phyloP scores from a whole-genome alignment of 148 eudicot genomes.

The Amaranthus hypochondriacus region DNA sequence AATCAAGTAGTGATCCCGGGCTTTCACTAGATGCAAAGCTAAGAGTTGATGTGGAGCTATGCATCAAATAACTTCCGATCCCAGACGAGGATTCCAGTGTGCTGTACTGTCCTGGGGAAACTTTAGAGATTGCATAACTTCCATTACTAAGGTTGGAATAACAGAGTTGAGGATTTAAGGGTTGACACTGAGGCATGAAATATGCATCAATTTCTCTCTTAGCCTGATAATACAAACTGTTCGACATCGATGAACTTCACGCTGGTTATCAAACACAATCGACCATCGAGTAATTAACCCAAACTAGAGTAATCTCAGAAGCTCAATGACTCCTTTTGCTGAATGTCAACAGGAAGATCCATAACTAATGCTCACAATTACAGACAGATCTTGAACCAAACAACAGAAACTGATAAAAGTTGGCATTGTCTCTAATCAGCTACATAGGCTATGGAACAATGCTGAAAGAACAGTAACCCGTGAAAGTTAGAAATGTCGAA shows the following conservation, averaged over 20 bases:
- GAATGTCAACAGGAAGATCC: constrained; percentile 1
- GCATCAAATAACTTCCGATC: constrained; percentile 22
- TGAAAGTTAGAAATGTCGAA: not conserved
- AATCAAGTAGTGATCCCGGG: constrained; percentile 33
- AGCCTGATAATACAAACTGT: constrained; percentile 38
- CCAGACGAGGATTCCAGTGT: constrained; percentile 47
- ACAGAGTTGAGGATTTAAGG: constrained; percentile 27
- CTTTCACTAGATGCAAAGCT: constrained; percentile 34
- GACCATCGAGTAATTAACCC: not conserved
- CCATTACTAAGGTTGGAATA: constrained; percentile 24
- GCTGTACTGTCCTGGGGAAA: constrained; percentile 24
- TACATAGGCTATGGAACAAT: not conserved
- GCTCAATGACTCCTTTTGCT: not conserved
- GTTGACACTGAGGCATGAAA: constrained; percentile 40
- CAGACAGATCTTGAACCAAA: not conserved
- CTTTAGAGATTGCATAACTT: constrained; percentile 17
- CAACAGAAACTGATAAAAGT: not conserved
- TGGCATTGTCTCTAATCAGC: not conserved
- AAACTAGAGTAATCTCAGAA: not conserved
- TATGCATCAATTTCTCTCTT: constrained; percentile 36
- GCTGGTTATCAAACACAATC: not conserved
- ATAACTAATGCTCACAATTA: not conserved
- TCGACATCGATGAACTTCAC: constrained; percentile 32
- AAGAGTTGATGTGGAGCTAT: constrained; percentile 29
- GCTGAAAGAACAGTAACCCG: constrained; percentile 10